Evolutionary conservation across 2,329 filamentous ascomycete genomes (phyloP).

Genomic region (Pleoardoris graminearum): DNA sequence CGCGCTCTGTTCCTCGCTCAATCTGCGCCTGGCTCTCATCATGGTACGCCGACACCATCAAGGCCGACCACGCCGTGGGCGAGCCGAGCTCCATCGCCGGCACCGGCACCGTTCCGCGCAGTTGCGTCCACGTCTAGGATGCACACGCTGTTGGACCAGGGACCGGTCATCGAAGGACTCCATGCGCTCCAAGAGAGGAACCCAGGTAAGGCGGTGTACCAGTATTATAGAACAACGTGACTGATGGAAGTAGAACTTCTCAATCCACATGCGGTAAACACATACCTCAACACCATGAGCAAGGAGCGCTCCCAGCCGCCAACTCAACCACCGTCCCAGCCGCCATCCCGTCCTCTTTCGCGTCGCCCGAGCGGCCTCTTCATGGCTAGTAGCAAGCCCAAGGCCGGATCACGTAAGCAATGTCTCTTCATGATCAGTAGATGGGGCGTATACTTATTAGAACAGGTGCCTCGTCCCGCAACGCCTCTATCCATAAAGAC

Average conservation of each 20-base stretch:
- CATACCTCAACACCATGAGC: background rate
- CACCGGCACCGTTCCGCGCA: no score
- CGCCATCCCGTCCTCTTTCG: background rate
- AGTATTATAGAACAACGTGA: no score
- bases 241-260: background rate
- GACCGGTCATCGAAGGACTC: no score
- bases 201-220: no score
- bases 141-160: background rate
- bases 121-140: conserved; percentile 7
- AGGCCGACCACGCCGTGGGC: conserved; percentile 5
- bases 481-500: background rate
- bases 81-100: background rate
- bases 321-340: background rate
- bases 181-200: background rate
- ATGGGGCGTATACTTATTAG: background rate
- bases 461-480: background rate
- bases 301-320: background rate
- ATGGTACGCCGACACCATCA: conserved; percentile 14
- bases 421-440: background rate
- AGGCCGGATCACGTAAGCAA: background rate
- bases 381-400: background rate
- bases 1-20: conserved; percentile 26
- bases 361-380: background rate
- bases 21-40: conserved; percentile 30
- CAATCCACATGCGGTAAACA: background rate